Evolutionary conservation across 2,329 filamentous ascomycete species (phyloP), one percentile per base, ranked within the genome.

Genomic region (Decorospora gaudefroyi): DNA sequence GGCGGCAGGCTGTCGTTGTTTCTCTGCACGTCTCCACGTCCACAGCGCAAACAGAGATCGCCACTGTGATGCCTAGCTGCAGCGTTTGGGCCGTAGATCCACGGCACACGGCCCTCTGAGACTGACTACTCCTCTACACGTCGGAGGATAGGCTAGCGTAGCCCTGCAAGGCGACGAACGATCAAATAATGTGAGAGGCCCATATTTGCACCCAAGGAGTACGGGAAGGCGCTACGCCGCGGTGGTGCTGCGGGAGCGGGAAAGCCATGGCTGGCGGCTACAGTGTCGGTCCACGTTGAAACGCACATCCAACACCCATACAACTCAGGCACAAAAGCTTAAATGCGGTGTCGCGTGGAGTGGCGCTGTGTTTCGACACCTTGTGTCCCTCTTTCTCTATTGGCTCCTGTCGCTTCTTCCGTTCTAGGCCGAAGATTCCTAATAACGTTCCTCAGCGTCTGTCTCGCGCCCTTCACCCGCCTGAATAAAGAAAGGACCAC

Each of bases 291-390:
- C 63, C 41, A 47, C 46, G 53, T 60, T 67, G 65, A 69, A 68
- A 68, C 65, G 46, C 52, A 61, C 51, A 65, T 64, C 58, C 51
- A 56, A 62, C 56, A 63, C 51, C 47, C 57, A 61, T 31, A 46
- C 47, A 59, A 41, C 56, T 57, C 55, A 67, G 59, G 61, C 60
- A 58, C 57, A 55, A 48, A 62, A 61, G 65, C 61, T 64, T 67
- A 48, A 63, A 47, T 64, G 55, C 55, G 48, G 47, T 51, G 48
- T 61, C 54, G 53, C 52, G 54, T 61, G 57, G 48, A 49, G 60
- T 67, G 59, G 64, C 61, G 59, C 58, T 55, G 54, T 49, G 67
- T 69, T 70, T 69, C 64, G 65, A 61, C 46, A 44, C 51, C 47
- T 50, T 32, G 41, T 41, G 41, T 42, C 46, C 51, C 46, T 41